phyloP scores from a whole-genome alignment of 306 rosid genomes.

The Calophaca sinica region DNA sequence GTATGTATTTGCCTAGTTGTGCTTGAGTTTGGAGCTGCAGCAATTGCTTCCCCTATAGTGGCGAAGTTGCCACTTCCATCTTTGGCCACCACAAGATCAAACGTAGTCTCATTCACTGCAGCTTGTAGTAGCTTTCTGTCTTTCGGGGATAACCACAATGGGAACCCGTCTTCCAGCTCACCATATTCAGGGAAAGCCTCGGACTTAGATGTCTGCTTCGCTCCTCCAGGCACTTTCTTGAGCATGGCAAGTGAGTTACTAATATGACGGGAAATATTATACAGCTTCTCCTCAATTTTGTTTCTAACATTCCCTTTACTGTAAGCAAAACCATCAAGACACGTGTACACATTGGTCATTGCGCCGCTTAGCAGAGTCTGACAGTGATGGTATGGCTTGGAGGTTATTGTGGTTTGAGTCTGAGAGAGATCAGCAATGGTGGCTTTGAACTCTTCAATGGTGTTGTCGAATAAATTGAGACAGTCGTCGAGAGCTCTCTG shows the following conservation, averaged over 20 bases:
- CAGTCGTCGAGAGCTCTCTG: conserved; percentile 81
- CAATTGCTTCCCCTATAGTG: conserved; percentile 68
- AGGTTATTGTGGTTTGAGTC: conserved; percentile 14
- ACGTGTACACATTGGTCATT: conserved; percentile 86
- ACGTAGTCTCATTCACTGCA: conserved; percentile 52
- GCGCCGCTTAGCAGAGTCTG: conserved; percentile 79
- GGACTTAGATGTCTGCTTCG: conserved; percentile 3
- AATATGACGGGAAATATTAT: conserved; percentile 55
- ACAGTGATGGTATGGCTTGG: conserved; percentile 45
- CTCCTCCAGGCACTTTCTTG: conserved; percentile 65
- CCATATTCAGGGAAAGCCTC: conserved; percentile 67
- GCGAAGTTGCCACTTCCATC: conserved; percentile 86
- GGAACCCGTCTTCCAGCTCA: conserved; percentile 60
- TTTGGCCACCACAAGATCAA: conserved; percentile 75
- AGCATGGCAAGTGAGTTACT: conserved; percentile 80
- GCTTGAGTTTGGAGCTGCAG: conserved; percentile 85
- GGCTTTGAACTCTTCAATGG: conserved; percentile 56
- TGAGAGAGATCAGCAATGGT: conserved; percentile 55
- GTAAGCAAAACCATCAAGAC: conserved; percentile 77
- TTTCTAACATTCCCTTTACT: conserved; percentile 48
- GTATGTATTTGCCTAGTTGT: conserved; percentile 61
- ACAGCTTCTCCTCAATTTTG: conserved; percentile 48
- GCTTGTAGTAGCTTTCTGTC: conserved; percentile 67
- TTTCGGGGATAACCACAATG: conserved; percentile 62
- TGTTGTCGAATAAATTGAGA: conserved; percentile 61